phyloP scores from a whole-genome alignment of 208 protist genomes.

The Acanthamoeba healyi region DNA sequence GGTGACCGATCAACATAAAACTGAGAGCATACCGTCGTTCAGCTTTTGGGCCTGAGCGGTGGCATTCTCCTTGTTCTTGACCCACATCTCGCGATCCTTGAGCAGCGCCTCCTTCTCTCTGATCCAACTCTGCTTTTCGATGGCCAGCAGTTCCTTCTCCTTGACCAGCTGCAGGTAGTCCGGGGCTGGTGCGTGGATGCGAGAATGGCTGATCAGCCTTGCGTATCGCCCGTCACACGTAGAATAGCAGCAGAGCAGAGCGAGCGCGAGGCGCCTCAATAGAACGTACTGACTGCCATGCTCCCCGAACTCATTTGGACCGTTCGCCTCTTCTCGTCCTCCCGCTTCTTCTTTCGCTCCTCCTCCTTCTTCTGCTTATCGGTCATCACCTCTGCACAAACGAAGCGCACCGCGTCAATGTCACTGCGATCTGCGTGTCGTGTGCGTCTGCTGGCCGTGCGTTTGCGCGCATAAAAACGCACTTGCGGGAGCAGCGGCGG shows the following conservation, averaged over 20 bases:
- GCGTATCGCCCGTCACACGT: background rate
- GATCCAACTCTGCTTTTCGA: background rate
- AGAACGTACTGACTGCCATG: background rate
- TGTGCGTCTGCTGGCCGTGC: background rate
- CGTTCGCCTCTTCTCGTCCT: background rate
- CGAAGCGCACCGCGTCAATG: too few relatives aligned
- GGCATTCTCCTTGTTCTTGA: conserved; percentile 29
- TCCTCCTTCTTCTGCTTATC: background rate
- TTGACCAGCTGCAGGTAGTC: background rate
- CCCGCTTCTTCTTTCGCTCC: background rate
- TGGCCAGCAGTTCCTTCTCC: background rate
- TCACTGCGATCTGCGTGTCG: too few relatives aligned
- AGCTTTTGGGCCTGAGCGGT: background rate
- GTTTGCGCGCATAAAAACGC: background rate
- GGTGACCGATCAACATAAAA: too few relatives aligned
- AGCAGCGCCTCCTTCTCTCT: conserved; percentile 5
- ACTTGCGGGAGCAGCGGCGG: background rate
- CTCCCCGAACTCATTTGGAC: background rate
- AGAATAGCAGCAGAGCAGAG: background rate
- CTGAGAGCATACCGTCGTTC: background rate
- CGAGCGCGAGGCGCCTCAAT: too few relatives aligned
- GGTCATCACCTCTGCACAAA: background rate
- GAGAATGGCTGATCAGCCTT: background rate
- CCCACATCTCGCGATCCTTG: background rate
- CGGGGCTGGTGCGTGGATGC: background rate